Percentiles rank a stretch among this genome's conserved stretches.
phyloP scores from a whole-genome alignment of 169 alveolate species.

The Blepharisma undulans region DNA sequence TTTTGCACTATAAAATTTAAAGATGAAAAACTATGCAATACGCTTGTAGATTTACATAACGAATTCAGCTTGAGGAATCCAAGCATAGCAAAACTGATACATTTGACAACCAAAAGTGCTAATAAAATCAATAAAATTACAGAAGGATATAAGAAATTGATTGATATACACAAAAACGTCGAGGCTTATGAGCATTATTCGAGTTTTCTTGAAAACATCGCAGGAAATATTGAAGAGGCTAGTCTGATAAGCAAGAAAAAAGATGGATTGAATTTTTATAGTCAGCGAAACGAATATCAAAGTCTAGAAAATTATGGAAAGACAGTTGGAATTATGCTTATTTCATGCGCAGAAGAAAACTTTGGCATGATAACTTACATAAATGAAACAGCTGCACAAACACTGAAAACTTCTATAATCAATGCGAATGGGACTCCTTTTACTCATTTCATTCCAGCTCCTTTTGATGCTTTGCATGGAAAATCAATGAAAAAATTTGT shows the following conservation, averaged over 20 bases:
- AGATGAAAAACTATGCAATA: not conserved
- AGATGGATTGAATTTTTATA: not conserved
- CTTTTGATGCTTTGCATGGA: not conserved
- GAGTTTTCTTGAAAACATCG: not conserved
- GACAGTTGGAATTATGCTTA: not conserved
- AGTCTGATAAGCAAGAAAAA: not conserved
- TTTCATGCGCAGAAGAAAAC: not conserved
- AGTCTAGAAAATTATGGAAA: not conserved
- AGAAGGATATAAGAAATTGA: not conserved
- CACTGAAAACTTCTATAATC: not conserved
- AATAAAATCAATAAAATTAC: not conserved
- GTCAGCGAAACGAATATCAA: not conserved
- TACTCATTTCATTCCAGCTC: not conserved
- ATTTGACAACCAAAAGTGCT: not conserved
- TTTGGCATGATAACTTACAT: not conserved
- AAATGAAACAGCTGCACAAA: not conserved
- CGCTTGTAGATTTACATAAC: not conserved
- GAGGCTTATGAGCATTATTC: not conserved
- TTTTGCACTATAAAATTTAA: not conserved
- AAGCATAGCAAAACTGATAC: not conserved
- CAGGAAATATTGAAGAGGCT: not conserved
- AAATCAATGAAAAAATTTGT: not conserved
- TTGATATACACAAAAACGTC: not conserved
- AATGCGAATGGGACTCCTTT: not conserved
- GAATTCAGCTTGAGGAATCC: not conserved